A percentile compares a stretch with the other conserved stretches of the same genome.
Evolutionary conservation across 2,329 filamentous ascomycete species (phyloP).

Genomic region (Fusarium luffae): DNA sequence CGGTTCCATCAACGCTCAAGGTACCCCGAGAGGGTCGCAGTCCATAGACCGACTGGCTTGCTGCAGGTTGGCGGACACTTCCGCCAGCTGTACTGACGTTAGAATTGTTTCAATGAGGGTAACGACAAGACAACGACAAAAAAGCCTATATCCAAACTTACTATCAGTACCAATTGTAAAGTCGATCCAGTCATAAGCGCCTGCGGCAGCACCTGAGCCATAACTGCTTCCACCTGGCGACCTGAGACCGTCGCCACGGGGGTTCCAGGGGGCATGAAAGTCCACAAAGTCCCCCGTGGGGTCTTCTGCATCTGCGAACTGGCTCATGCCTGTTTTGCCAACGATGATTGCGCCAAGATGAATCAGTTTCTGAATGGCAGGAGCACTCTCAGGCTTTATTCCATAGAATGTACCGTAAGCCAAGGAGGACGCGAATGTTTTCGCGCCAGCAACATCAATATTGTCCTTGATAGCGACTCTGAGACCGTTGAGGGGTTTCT

Average conservation of each 20-base stretch:
- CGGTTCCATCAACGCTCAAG: no score
- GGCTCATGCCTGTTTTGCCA: not conserved
- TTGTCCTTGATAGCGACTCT: not conserved
- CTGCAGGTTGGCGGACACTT: no score
- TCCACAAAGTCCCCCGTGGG: not conserved
- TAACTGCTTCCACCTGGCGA: not conserved
- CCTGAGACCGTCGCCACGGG: not conserved
- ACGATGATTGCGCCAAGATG: not conserved
- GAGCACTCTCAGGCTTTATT: not conserved
- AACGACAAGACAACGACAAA: no score
- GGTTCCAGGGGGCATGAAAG: not conserved
- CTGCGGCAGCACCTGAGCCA: not conserved
- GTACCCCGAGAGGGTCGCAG: no score
- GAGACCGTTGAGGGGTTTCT: not conserved
- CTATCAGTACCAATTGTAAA: not conserved
- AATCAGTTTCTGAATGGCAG: not conserved
- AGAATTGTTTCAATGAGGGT: no score
- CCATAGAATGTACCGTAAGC: not conserved
- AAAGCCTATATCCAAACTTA: no score
- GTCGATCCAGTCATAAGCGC: conserved; percentile 1
- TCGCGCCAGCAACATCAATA: not conserved
- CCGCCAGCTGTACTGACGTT: no score
- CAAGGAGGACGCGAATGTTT: not conserved
- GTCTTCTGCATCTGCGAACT: not conserved
- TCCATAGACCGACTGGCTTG: no score